Conservation (phyloP, 2,329 filamentous ascomycete genomes). For the Cladosporium velox region DNA sequence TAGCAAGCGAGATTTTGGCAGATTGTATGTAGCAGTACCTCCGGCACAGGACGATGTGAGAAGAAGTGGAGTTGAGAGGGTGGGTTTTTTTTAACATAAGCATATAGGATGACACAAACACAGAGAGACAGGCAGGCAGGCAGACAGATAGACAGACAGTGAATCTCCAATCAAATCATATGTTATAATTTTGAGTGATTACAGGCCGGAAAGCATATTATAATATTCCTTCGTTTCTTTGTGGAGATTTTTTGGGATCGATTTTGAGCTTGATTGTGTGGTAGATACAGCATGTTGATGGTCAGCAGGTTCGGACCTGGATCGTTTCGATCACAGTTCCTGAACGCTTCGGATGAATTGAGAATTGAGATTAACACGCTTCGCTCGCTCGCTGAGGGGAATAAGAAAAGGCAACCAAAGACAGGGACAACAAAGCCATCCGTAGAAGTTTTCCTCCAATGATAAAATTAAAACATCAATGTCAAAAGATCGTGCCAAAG, state of each 20-base stretch:
- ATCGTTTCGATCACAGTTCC: neutral
- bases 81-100: neutral
- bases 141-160: neutral
- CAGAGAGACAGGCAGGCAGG: neutral
- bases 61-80: neutral
- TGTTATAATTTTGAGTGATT: neutral
- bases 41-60: too few species aligned
- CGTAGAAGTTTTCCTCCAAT: neutral
- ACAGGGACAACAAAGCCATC: neutral
- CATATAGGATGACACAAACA: slow-evolving; percentile 1
- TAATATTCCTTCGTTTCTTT: neutral
- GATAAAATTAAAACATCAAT: too few species aligned
- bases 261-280: too few species aligned
- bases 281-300: neutral
- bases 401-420: too few species aligned
- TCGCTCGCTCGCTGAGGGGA: neutral
- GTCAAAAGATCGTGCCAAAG: neutral
- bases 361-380: neutral
- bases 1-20: neutral
- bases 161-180: slow-evolving; percentile 9
- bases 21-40: neutral
- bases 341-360: neutral
- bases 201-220: neutral
- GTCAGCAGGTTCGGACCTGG: neutral
- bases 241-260: too few species aligned